phyloP scores from a whole-genome alignment of 192 early-diverging fungal genomes.

The Endogone sp. region DNA sequence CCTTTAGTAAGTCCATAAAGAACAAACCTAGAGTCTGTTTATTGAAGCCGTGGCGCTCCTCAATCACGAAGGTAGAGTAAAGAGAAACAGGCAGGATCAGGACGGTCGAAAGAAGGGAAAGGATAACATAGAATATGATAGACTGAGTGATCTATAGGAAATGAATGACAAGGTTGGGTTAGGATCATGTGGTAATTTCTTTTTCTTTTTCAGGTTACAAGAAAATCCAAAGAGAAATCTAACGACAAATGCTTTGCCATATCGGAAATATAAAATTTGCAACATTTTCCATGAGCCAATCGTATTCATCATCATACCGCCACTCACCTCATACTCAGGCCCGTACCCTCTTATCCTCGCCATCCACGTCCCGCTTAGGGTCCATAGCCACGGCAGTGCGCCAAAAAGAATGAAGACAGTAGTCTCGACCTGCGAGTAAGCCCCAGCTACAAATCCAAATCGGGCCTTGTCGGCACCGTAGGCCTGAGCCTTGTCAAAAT shows the following conservation, averaged over 20 bases:
- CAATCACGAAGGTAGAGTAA: constrained; percentile 94
- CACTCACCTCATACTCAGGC: constrained; percentile 63
- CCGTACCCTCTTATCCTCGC: constrained; percentile 48
- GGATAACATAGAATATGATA: constrained; percentile 65
- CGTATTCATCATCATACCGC: constrained; percentile 3
- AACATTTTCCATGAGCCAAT: neutral
- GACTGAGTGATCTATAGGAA: constrained; percentile 77
- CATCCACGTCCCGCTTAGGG: constrained; percentile 46
- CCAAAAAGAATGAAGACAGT: constrained; percentile 65
- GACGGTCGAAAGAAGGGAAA: constrained; percentile 54
- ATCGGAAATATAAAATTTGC: constrained; percentile 7
- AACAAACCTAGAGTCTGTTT: constrained; percentile 83
- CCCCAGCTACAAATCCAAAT: constrained; percentile 65
- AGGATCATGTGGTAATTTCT: no score
- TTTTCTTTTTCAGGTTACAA: no score
- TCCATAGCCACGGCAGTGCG: constrained; percentile 74
- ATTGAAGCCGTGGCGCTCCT: constrained; percentile 94
- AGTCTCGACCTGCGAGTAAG: constrained; percentile 64
- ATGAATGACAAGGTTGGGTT: no score
- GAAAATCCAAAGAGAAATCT: no score
- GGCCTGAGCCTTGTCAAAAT: constrained; percentile 77
- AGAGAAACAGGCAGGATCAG: constrained; percentile 76
- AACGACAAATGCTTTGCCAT: no score
- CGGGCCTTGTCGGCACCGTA: constrained; percentile 84
- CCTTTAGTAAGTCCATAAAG: constrained; percentile 77